Percentiles rank a stretch among this genome's conserved stretches.
Conservation (phyloP, 441 rosid species). For the Brassica balearica region DNA sequence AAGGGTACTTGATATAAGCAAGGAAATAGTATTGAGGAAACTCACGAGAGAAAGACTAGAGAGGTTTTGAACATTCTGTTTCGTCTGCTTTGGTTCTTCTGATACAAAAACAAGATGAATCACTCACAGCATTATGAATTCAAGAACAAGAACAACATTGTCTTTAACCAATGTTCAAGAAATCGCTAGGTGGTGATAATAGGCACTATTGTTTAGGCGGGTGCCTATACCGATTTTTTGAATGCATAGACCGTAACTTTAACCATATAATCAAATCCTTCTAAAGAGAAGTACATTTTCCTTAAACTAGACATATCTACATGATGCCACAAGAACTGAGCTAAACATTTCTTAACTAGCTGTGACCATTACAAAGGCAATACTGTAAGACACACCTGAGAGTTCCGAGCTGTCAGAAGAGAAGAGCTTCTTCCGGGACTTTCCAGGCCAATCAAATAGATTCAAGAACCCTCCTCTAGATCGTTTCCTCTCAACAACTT, state of each 20-base stretch:
- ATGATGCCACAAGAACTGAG: slow-evolving; percentile 14
- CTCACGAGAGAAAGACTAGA: slow-evolving; percentile 56
- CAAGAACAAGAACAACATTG: no score
- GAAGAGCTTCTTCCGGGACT: slow-evolving; percentile 77
- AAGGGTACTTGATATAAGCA: neutral
- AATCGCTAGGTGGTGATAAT: no score
- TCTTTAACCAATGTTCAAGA: neutral
- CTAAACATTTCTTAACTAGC: neutral
- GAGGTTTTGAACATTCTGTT: slow-evolving; percentile 49
- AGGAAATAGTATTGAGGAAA: slow-evolving; percentile 21
- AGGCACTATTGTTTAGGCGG: no score
- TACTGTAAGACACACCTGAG: slow-evolving; percentile 50
- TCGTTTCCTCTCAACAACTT: slow-evolving; percentile 69
- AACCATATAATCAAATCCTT: slow-evolving; percentile 19
- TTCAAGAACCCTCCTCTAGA: slow-evolving; percentile 72
- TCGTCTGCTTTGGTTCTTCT: slow-evolving; percentile 57
- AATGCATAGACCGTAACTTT: neutral
- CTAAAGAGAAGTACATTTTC: slow-evolving; percentile 4
- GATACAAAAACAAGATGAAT: slow-evolving; percentile 18
- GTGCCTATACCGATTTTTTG: no score
- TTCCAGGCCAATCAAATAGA: slow-evolving; percentile 89
- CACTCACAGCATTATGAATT: no score
- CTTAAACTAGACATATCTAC: slow-evolving; percentile 2
- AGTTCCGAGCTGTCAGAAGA: slow-evolving; percentile 53
- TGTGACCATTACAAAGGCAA: slow-evolving; percentile 18